A percentile compares a stretch with the other conserved stretches of the same genome.
These are phyloP conservation scores for Amanita pseudoporphyria DNA, from an alignment of 768 basidiomycete species.

Conservation along the genomic window DNA sequence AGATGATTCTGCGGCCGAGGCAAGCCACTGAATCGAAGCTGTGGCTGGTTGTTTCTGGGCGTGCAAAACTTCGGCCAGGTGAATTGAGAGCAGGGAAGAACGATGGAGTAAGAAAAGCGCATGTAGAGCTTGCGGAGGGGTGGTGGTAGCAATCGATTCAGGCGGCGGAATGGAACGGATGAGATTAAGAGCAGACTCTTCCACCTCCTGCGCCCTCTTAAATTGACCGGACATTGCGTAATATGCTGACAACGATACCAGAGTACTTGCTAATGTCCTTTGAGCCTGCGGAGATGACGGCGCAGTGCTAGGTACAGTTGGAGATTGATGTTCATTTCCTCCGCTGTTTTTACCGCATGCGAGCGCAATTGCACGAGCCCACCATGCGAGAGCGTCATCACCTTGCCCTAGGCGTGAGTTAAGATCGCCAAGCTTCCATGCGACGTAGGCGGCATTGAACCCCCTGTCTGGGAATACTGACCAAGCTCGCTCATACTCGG, in stretches of 20 bases:
- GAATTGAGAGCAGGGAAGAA: conserved; percentile 61
- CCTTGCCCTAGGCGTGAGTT: conserved; percentile 42
- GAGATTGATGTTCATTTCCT: not conserved
- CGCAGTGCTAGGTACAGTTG: conserved; percentile 22
- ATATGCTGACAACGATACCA: conserved; percentile 65
- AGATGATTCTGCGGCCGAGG: conserved; percentile 55
- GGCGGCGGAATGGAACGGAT: conserved; percentile 46
- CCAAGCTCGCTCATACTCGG: conserved; percentile 53
- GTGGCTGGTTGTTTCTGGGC: conserved; percentile 31
- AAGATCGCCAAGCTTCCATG: conserved; percentile 61
- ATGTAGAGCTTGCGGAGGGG: conserved; percentile 56
- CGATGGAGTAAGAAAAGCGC: conserved; percentile 60
- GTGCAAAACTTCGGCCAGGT: conserved; percentile 64
- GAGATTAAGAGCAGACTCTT: conserved; percentile 46
- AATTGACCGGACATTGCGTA: conserved; percentile 54
- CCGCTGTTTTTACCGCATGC: conserved; percentile 21
- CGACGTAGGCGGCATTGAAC: conserved; percentile 40
- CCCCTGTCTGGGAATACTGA: conserved; percentile 28
- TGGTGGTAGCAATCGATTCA: conserved; percentile 28
- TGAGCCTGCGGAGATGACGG: conserved; percentile 57
- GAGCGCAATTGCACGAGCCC: conserved; percentile 48
- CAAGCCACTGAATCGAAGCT: conserved; percentile 46
- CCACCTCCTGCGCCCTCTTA: conserved; percentile 41
- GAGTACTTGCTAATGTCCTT: conserved; percentile 46
- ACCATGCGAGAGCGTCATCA: conserved; percentile 56